Evolutionary conservation across 139 green algal species (phyloP), one percentile per base, ranked within the genome.

Genomic region (Chlorella vulgaris): DNA sequence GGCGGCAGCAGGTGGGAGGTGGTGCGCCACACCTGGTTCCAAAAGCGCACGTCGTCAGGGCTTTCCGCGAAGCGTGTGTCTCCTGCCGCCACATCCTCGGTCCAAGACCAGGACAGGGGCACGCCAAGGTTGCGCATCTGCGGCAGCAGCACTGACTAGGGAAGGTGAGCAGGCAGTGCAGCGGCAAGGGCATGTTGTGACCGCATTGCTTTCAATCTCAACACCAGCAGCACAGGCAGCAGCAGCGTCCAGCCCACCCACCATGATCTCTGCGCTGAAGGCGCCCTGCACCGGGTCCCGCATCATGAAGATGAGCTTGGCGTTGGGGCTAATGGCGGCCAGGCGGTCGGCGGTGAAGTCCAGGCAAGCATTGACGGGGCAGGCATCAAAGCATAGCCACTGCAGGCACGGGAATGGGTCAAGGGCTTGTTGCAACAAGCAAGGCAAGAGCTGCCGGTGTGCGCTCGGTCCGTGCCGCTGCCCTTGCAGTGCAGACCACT

Each of bases 231-330:
- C n/a, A n/a, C n/a, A n/a, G n/a, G n/a, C n/a, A n/a, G n/a, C n/a
- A n/a, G n/a, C n/a, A n/a, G n/a, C n/a, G n/a, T n/a, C n/a, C n/a
- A n/a, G n/a, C n/a, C n/a, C n/a, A 36, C 86, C 70, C 77, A 93
- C 82, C 89, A 93, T 93, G 60, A 92, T 92, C n/a, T 93, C 89
- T 1, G 89, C 88, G 71, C 89, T 93, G 87, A 95, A 96, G 24
- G 91, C 76, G 2, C 75, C 88, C 1, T 61, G 61, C n/a, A 88
- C 85, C 4, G 91, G 91, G 74, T 94, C 91, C 1, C 91, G 86
- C 63, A 93, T 78, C 90, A 96, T 93, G 51, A 96, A 88, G 43
- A 96, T 86, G 21, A 96, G 77, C 81, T 95, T 96, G 43, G 92
- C 93, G 18, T 90, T 55, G 0, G 93, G 93, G 22, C 84, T 96